These are phyloP conservation scores for Neoscytalidium dimidiatum DNA, from an alignment of 2,329 filamentous ascomycete genomes.

Conservation along the genomic window DNA sequence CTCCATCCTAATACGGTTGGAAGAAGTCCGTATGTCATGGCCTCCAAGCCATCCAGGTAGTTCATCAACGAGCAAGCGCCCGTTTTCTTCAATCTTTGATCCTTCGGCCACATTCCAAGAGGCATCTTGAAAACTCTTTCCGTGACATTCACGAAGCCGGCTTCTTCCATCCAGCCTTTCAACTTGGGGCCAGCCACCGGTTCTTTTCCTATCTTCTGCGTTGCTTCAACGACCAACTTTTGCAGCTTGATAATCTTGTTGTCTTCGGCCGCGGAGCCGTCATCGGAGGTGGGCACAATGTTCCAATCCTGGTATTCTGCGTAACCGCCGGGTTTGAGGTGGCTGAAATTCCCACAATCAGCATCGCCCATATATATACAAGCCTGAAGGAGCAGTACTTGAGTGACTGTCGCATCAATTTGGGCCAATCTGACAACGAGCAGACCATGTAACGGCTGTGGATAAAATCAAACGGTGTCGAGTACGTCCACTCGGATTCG, in stretches of 20 bases:
- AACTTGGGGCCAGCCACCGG: constrained; percentile 30
- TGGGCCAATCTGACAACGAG: constrained; percentile 55
- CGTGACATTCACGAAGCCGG: constrained; percentile 47
- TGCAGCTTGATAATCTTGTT: constrained; percentile 21
- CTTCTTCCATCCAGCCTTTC: constrained; percentile 40
- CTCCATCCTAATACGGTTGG: constrained; percentile 45
- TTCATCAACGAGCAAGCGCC: constrained; percentile 37
- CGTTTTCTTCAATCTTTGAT: constrained; percentile 21
- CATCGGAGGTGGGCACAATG: constrained; percentile 40
- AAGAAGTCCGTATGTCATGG: constrained; percentile 43
- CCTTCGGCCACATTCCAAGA: constrained; percentile 30
- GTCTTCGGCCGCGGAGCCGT: constrained; percentile 33
- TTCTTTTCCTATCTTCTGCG: constrained; percentile 3
- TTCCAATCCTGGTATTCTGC: constrained; percentile 52
- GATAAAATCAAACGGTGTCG: constrained; percentile 58
- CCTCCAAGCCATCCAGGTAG: constrained; percentile 44
- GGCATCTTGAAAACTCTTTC: constrained; percentile 31
- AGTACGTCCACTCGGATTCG: constrained; percentile 59
- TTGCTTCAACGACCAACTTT: neutral
- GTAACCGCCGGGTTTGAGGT: constrained; percentile 42
- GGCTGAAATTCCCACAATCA: neutral
- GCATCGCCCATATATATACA: neutral
- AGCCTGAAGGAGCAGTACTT: constrained; percentile 24
- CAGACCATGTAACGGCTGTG: constrained; percentile 53
- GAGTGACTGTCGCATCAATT: constrained; percentile 52